Percentiles rank a stretch among this genome's conserved stretches.
Conservation (phyloP, 2,329 filamentous ascomycete species). For the Neofusicoccum cordaticola region DNA sequence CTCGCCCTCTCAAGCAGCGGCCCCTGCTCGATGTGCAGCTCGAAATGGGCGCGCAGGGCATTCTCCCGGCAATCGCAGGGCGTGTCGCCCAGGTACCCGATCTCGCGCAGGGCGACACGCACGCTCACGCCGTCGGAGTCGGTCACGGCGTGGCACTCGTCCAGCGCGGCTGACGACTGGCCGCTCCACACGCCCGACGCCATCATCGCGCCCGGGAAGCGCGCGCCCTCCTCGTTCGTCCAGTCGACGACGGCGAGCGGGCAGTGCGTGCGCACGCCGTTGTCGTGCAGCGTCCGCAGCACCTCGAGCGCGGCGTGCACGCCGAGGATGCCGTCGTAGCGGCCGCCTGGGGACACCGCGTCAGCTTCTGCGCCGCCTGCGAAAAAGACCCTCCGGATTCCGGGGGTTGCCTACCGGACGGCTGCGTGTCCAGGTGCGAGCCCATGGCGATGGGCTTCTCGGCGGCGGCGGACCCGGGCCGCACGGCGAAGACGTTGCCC, state of each 20-base stretch:
- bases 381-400: too few species aligned
- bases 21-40: slow-evolving; percentile 82
- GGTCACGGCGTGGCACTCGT: slow-evolving; percentile 59
- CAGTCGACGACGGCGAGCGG: slow-evolving; percentile 74
- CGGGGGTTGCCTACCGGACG: slow-evolving; percentile 20
- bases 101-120: slow-evolving; percentile 66
- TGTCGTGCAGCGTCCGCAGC: slow-evolving; percentile 52
- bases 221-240: slow-evolving; percentile 80
- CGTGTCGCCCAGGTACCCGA: slow-evolving; percentile 64
- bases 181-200: slow-evolving; percentile 75
- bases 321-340: slow-evolving; percentile 76
- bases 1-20: slow-evolving; percentile 65
- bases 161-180: slow-evolving; percentile 53
- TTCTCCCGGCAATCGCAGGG: slow-evolving; percentile 57
- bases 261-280: slow-evolving; percentile 47
- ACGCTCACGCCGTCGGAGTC: slow-evolving; percentile 59
- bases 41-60: slow-evolving; percentile 74
- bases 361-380: too few species aligned
- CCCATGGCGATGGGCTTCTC: slow-evolving; percentile 59
- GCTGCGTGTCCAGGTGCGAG: slow-evolving; percentile 60
- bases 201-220: slow-evolving; percentile 73
- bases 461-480: slow-evolving; percentile 54
- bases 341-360: slow-evolving; percentile 49
- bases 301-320: slow-evolving; percentile 71
- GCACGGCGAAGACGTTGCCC: slow-evolving; percentile 77